Percentiles rank a stretch among this genome's conserved stretches.
phyloP scores from a whole-genome alignment of 345 rosid genomes.

The Punica granatum region DNA sequence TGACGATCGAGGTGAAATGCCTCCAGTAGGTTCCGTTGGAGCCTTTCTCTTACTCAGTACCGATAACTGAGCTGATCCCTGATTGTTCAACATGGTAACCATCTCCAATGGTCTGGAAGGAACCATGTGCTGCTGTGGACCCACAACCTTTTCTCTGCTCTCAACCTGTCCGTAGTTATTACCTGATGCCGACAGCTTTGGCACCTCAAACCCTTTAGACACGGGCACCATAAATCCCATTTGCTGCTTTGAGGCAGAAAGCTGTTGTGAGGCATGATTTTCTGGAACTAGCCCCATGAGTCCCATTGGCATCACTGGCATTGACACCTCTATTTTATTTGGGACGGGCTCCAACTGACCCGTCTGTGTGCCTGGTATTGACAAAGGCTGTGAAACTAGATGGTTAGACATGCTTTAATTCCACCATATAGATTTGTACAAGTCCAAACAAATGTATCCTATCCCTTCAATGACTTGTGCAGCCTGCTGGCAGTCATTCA shows the following conservation, averaged over 20 bases:
- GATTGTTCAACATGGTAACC: constrained; percentile 22
- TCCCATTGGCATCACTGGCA: constrained; percentile 31
- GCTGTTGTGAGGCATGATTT: constrained; percentile 20
- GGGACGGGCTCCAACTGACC: constrained; percentile 38
- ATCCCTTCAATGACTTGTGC: background rate
- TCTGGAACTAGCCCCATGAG: constrained; percentile 19
- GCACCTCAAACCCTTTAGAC: constrained; percentile 14
- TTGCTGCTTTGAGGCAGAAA: constrained; percentile 18
- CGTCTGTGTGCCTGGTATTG: constrained; percentile 30
- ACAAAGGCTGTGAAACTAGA: constrained; percentile 39
- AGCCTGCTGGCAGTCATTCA: background rate
- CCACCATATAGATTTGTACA: constrained; percentile 8
- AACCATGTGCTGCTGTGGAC: constrained; percentile 22
- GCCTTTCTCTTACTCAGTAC: constrained; percentile 49
- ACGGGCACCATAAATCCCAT: constrained; percentile 14
- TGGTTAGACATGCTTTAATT: constrained; percentile 38
- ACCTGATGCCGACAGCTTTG: constrained; percentile 15
- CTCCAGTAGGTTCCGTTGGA: constrained; percentile 28
- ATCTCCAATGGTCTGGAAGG: constrained; percentile 25
- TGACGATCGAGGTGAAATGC: constrained; percentile 24
- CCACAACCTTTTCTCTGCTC: constrained; percentile 18
- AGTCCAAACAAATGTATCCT: constrained; percentile 17
- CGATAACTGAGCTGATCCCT: constrained; percentile 28
- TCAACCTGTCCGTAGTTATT: background rate
- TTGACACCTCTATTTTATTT: constrained; percentile 26